These are phyloP conservation scores for Onygenales sp. DNA, from an alignment of 2,329 filamentous ascomycete species.

Conservation along the genomic window DNA sequence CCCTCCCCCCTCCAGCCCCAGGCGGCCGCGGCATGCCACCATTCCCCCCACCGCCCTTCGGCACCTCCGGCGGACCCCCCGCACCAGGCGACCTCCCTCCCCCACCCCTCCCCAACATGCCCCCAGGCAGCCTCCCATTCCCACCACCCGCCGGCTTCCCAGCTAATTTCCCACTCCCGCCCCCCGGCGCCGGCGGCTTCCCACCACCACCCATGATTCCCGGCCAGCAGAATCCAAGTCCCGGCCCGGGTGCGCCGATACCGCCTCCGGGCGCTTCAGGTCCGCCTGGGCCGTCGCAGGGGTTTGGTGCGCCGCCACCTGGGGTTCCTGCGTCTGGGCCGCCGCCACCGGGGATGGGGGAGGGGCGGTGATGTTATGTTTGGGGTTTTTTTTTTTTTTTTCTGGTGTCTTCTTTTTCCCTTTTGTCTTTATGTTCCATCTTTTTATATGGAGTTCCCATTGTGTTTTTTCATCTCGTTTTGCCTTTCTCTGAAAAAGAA, in stretches of 20 bases:
- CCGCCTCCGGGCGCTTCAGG: slow-evolving; percentile 21
- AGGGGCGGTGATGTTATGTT: not conserved
- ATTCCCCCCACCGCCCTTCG: slow-evolving; percentile 43
- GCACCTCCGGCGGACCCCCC: slow-evolving; percentile 25
- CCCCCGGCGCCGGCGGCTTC: slow-evolving; percentile 20
- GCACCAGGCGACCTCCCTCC: slow-evolving; percentile 26
- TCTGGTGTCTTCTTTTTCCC: not conserved
- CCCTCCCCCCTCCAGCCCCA: slow-evolving; percentile 33
- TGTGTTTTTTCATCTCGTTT: not conserved
- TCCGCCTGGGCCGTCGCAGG: slow-evolving; percentile 8
- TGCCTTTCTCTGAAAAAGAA: not conserved
- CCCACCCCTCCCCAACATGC: slow-evolving; percentile 28
- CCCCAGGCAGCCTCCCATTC: slow-evolving; percentile 34
- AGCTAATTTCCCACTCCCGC: slow-evolving; percentile 44
- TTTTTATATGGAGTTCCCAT: not conserved
- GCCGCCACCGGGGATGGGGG: slow-evolving; percentile 10
- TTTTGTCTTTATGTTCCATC: not conserved
- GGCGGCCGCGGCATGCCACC: slow-evolving; percentile 43
- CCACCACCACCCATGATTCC: slow-evolving; percentile 18
- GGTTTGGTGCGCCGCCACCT: not conserved
- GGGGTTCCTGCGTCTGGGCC: not conserved
- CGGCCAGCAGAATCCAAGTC: slow-evolving; percentile 18
- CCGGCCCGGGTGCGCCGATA: slow-evolving; percentile 18
- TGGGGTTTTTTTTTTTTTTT: not conserved
- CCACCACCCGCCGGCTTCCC: slow-evolving; percentile 32